Base-by-base conservation (phyloP, 2,329 filamentous ascomycete genomes). In the Fusarium annulatum region DNA sequence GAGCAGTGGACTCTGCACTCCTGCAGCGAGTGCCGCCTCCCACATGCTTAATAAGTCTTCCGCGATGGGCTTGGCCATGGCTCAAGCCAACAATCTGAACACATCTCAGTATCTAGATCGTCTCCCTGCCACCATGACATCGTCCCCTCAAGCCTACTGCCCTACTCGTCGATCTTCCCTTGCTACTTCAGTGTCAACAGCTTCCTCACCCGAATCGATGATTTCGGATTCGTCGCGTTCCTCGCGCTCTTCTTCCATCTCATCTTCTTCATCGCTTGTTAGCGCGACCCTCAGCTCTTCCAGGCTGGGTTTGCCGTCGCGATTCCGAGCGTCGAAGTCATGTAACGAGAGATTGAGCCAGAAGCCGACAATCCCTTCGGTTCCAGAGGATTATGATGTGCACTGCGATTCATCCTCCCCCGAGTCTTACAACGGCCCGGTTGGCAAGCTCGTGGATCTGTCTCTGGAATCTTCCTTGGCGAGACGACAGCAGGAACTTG, bases 171-270 rank as follows among this genome's bases (percentile, higher is more conserved):
- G 89, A 69, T 90, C 89, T 19, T 91, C 90, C 21, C 86, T 91
- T 68, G 89, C 89, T 79, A 90, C 87, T 78, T 90, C 90, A 23
- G 84, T 90, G 75, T 92, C 90, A 33, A 88, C 88, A 36, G 87
- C 88, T 39, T 92, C 90, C 67, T 92, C 90, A 34, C 90, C 90
- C 71, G 90, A 92, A 78, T 92, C 90, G 62, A 91, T 92, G 89
- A 82, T 92, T 51, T 91, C 90, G 67, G 90, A 92, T 78, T 84
- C 85, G 64, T 91, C 88, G 66, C 86, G 86, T 69, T 86, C 89
- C 71, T 91, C 90, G 73, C 88, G 89, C 80, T 90, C 89, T 59
- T 91, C 90, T 79, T 91, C 89, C 23, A 89, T 90, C 82, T 91
- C 89, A 64, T 90, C 89, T 78, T 86, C 88, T 77, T 90, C 89